Conservation (phyloP, 495 filamentous ascomycete species). For the Staphylotrichum tortipilum region DNA sequence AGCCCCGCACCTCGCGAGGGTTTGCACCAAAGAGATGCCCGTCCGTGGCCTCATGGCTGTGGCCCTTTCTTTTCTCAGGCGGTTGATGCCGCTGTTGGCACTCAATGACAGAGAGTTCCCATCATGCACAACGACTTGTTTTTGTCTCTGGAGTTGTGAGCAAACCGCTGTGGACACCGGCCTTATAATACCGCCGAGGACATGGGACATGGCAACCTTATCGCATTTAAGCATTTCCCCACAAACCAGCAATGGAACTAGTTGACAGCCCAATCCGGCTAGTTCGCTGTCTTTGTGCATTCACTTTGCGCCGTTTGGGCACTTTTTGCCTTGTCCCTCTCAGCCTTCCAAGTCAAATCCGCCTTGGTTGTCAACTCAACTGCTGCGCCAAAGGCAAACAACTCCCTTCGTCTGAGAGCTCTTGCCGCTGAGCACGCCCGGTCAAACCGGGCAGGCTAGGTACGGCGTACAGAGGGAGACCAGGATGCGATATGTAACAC, state of each 20-base stretch:
- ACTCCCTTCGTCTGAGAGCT: too few species aligned
- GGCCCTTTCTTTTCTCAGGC: not conserved
- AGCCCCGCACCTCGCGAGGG: not conserved
- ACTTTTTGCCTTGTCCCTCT: too few species aligned
- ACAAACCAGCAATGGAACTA: not conserved
- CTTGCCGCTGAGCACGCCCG: too few species aligned
- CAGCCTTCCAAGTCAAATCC: too few species aligned
- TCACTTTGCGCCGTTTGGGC: too few species aligned
- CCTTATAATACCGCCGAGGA: not conserved
- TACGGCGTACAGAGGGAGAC: too few species aligned
- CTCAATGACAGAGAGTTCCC: not conserved
- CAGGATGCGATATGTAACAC: too few species aligned
- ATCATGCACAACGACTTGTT: not conserved
- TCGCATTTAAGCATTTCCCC: conserved; percentile 1
- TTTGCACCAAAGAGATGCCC: not conserved
- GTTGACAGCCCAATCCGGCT: not conserved
- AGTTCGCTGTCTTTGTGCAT: too few species aligned
- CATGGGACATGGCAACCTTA: conserved; percentile 1
- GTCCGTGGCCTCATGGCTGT: not conserved
- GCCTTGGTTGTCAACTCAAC: too few species aligned
- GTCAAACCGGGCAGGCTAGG: too few species aligned
- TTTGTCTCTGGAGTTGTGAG: not conserved
- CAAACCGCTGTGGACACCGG: not conserved
- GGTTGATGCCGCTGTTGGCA: too few species aligned
- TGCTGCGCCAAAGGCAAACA: too few species aligned